Conservation (phyloP, 1,139 yeast genomes). For the Sugiyamaella sp. region DNA sequence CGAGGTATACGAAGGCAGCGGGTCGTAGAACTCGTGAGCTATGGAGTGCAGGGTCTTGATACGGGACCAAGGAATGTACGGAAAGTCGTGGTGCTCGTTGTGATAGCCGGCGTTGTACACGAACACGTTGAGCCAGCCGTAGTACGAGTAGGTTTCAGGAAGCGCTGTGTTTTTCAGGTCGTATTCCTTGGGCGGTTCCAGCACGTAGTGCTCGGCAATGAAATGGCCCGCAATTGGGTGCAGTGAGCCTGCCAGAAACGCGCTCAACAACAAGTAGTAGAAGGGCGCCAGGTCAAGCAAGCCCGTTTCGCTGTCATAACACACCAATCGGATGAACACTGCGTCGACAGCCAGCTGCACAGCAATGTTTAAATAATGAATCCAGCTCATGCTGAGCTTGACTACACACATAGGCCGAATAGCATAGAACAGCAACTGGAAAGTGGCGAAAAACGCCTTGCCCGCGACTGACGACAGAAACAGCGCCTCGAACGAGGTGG, state of each 20-base stretch:
- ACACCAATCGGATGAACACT: slow-evolving; percentile 56
- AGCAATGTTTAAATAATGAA: slow-evolving; percentile 70
- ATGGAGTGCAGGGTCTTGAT: slow-evolving; percentile 64
- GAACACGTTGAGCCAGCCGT: slow-evolving; percentile 72
- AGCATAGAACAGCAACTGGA: slow-evolving; percentile 87
- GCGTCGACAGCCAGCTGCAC: slow-evolving; percentile 63
- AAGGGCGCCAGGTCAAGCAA: slow-evolving; percentile 68
- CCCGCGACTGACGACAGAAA: slow-evolving; percentile 78
- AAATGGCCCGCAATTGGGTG: slow-evolving; percentile 97
- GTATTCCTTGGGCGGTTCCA: slow-evolving; percentile 56
- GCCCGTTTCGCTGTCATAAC: slow-evolving; percentile 47
- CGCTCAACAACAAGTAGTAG: slow-evolving; percentile 69
- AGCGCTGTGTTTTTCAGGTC: slow-evolving; percentile 40
- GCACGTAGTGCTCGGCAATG: slow-evolving; percentile 88
- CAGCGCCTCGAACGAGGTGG: slow-evolving; percentile 75
- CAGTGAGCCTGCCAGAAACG: slow-evolving; percentile 86
- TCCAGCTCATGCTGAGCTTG: slow-evolving; percentile 68
- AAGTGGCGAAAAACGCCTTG: slow-evolving; percentile 87
- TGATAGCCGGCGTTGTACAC: slow-evolving; percentile 96
- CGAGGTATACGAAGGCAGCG: slow-evolving; percentile 73
- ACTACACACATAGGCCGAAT: slow-evolving; percentile 87
- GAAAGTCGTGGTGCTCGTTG: slow-evolving; percentile 95
- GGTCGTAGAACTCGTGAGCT: slow-evolving; percentile 81
- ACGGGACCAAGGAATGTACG: slow-evolving; percentile 88
- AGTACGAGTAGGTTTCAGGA: slow-evolving; percentile 89